Evolutionary conservation across 805 yeast species (phyloP).

Genomic region (Torulaspora delbrueckii): DNA sequence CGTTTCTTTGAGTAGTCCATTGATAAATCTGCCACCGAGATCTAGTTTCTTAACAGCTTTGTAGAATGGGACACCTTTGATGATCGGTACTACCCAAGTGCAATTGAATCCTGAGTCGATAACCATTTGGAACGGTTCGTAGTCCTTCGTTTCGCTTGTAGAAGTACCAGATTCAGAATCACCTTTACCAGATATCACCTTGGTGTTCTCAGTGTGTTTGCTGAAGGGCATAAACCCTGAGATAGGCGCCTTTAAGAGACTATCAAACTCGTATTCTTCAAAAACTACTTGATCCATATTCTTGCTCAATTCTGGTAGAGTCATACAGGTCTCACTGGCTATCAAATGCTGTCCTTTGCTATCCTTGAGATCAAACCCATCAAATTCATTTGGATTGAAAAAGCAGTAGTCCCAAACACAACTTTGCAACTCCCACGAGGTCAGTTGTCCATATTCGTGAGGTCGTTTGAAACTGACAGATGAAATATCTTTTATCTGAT

Average conservation of each 20-base stretch:
- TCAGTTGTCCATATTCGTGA: constrained; percentile 79
- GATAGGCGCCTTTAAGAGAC: constrained; percentile 61
- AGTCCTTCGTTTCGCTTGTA: constrained; percentile 15
- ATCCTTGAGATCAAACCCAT: constrained; percentile 42
- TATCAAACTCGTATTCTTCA: constrained; percentile 83
- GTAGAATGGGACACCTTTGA: constrained; percentile 72
- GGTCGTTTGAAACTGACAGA: constrained; percentile 76
- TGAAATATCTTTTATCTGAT: constrained; percentile 63
- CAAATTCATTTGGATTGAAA: constrained; percentile 40
- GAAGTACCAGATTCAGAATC: constrained; percentile 8
- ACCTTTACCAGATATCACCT: constrained; percentile 24
- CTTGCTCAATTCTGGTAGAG: constrained; percentile 73
- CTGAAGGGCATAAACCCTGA: constrained; percentile 64
- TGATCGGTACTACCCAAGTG: constrained; percentile 81
- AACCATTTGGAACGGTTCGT: constrained; percentile 65
- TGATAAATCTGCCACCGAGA: constrained; percentile 80
- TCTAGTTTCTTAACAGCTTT: constrained; percentile 73
- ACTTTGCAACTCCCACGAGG: constrained; percentile 87
- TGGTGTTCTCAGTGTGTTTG: constrained; percentile 17
- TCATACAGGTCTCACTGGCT: constrained; percentile 75
- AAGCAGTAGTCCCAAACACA: constrained; percentile 85
- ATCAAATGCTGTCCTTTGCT: constrained; percentile 54
- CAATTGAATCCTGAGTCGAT: constrained; percentile 86
- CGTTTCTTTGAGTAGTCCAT: constrained; percentile 77
- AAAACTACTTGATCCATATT: constrained; percentile 88